Conservation (phyloP, 2,329 filamentous ascomycete species). For the Fusarium secorum region DNA sequence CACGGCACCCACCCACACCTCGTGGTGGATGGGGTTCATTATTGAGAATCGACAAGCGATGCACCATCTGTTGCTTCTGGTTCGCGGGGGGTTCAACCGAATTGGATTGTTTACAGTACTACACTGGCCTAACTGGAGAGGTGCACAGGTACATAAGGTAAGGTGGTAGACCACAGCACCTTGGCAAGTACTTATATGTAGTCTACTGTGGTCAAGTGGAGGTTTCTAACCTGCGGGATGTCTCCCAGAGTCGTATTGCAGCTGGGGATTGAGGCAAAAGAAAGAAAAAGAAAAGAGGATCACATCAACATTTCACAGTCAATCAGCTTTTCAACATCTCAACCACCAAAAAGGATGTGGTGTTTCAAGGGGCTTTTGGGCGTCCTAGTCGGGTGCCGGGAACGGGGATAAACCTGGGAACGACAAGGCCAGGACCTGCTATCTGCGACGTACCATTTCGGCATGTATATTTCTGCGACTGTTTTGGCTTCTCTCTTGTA, state of each 20-base stretch:
- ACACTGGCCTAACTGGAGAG: background rate
- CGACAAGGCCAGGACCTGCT: background rate
- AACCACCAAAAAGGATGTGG: background rate
- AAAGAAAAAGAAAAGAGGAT: background rate
- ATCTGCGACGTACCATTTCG: background rate
- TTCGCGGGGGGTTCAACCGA: background rate
- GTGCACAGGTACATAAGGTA: background rate
- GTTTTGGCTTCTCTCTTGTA: background rate
- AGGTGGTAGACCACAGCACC: background rate
- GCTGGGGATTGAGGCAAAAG: slow-evolving; percentile 3
- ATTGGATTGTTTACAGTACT: slow-evolving; percentile 6
- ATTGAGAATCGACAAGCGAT: background rate
- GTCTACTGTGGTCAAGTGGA: background rate
- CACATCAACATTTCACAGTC: background rate
- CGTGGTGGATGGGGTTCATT: slow-evolving; percentile 8
- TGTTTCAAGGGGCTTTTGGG: slow-evolving; percentile 31
- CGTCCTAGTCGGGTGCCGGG: background rate
- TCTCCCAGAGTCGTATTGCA: slow-evolving; percentile 17
- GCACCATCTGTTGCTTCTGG: slow-evolving; percentile 3
- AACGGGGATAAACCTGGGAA: slow-evolving; percentile 12
- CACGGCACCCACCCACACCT: slow-evolving; percentile 20
- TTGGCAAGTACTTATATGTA: background rate
- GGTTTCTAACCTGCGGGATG: background rate
- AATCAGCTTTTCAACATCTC: background rate
- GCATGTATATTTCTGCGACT: background rate